Evolutionary conservation across 1,284 basidiomycete genomes (phyloP), one percentile per base, ranked within the genome.

Genomic region (Tilletia walkeri): DNA sequence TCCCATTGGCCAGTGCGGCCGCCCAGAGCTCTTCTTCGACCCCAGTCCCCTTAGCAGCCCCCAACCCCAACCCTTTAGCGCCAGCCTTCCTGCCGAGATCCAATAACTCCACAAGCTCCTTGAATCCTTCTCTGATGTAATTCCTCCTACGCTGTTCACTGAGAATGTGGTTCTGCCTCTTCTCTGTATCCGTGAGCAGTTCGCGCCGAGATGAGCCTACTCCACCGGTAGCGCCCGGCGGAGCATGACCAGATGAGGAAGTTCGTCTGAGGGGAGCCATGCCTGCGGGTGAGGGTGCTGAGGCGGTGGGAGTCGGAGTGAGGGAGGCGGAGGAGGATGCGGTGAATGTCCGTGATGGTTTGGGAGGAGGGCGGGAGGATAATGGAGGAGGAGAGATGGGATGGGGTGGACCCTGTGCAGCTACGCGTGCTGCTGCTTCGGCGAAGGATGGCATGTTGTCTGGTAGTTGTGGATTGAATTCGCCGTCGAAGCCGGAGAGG

Each of bases 111-210:
- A 82, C 79, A n/a, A 83, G 76, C 67, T 77, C 76, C 49, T 76
- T 78, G 73, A 83, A 82, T 18, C 77, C 78, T 69, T 82, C 79
- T 7, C 82, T 78, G 54, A 82, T 81, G 72, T 80, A 78, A 69
- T 81, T 83, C 7, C 82, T 70, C 14, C 82, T 71, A 50, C 80
- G 72, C 71, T 83, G 82, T 66, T 83, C 82, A 5, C 77, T 79
- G 1, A 81, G 70, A 49, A 81, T 81, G 69, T 81, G 79, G 53
- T 81, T 80, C 67, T 77, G 75, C n/a, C 79, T 70, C 70, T 81
- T 81, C 67, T 81, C 79, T 4, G 73, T 72, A 49, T 80, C 77
- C 36, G 78, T 76, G 9, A 81, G 77, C 34, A 80, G 71, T 63
- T 81, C 77, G 0, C 76, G 63, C 61, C 73, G 75, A 9, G 68